Evolutionary conservation across 495 filamentous ascomycete genomes (phyloP).

Genomic region (Hypoxylon fuscum): DNA sequence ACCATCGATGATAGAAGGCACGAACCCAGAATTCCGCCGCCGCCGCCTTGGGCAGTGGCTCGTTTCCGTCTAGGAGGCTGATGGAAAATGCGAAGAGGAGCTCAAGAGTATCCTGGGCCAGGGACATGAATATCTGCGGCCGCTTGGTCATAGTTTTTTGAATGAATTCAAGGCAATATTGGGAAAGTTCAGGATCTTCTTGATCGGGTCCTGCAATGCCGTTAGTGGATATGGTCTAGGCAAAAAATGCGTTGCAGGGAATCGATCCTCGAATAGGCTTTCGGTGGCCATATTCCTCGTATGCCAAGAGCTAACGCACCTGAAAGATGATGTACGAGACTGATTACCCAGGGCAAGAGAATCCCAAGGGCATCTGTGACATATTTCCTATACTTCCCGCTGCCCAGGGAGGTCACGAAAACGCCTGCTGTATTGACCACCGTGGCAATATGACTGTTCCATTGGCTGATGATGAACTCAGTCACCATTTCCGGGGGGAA

Average conservation of each 20-base stretch:
- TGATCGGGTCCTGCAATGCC: constrained; percentile 58
- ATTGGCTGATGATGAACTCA: constrained; percentile 67
- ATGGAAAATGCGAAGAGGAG: constrained; percentile 82
- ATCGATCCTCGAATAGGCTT: background rate
- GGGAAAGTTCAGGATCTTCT: constrained; percentile 75
- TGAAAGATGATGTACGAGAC: constrained; percentile 69
- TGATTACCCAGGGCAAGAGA: constrained; percentile 71
- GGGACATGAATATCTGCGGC: constrained; percentile 62
- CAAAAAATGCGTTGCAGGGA: background rate
- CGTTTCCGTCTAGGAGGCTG: constrained; percentile 72
- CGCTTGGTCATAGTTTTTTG: constrained; percentile 76
- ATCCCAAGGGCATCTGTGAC: constrained; percentile 59
- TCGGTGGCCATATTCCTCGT: background rate
- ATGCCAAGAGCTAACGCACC: constrained; percentile 50
- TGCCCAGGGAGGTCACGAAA: constrained; percentile 73
- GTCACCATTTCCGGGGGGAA: constrained; percentile 75
- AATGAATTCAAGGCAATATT: constrained; percentile 57
- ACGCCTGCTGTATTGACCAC: constrained; percentile 82
- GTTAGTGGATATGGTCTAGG: constrained; percentile 19
- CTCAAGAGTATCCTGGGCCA: constrained; percentile 63
- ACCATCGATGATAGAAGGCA: constrained; percentile 32
- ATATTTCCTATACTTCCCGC: constrained; percentile 45
- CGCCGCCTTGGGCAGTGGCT: constrained; percentile 81
- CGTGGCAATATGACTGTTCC: constrained; percentile 64
- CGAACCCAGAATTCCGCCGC: constrained; percentile 84